Conservation (phyloP, 805 yeast species). For the Limtongia smithiae region DNA sequence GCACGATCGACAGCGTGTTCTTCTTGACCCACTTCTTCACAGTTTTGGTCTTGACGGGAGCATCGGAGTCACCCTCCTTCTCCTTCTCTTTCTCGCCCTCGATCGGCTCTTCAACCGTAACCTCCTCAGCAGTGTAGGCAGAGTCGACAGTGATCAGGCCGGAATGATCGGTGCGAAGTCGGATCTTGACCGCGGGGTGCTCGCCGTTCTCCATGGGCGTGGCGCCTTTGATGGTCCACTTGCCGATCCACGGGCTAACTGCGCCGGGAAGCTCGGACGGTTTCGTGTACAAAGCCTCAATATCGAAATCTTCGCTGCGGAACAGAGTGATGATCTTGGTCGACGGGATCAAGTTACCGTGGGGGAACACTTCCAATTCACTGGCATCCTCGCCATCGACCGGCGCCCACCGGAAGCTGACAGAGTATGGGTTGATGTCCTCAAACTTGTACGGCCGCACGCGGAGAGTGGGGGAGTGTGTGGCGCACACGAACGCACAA, state of each 20-base stretch:
- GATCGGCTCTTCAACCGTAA: slow-evolving; percentile 80
- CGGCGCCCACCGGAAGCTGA: slow-evolving; percentile 92
- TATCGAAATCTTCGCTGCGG: slow-evolving; percentile 83
- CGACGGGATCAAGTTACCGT: slow-evolving; percentile 87
- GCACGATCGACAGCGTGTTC: slow-evolving; percentile 64
- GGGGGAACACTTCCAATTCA: slow-evolving; percentile 95
- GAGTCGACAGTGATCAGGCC: slow-evolving; percentile 92
- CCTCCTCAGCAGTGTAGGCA: slow-evolving; percentile 92
- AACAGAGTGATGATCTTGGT: slow-evolving; percentile 92
- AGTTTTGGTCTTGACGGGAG: slow-evolving; percentile 70
- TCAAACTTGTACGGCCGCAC: slow-evolving; percentile 98
- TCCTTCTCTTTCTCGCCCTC: slow-evolving; percentile 50
- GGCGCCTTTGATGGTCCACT: slow-evolving; percentile 86
- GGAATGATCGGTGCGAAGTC: slow-evolving; percentile 95
- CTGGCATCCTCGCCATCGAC: slow-evolving; percentile 85
- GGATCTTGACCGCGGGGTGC: slow-evolving; percentile 79
- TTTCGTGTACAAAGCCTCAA: slow-evolving; percentile 82
- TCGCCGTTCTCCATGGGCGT: slow-evolving; percentile 67
- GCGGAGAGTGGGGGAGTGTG: slow-evolving; percentile 97
- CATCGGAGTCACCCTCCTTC: slow-evolving; percentile 46
- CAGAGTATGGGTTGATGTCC: slow-evolving; percentile 87
- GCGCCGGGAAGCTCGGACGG: slow-evolving; percentile 69
- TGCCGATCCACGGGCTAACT: slow-evolving; percentile 62
- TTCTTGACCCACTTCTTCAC: slow-evolving; percentile 94
- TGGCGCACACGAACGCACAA: slow-evolving; percentile 97